Evolutionary conservation across 2,329 filamentous ascomycete species (phyloP).

Genomic region (Trichoderma sp.): DNA sequence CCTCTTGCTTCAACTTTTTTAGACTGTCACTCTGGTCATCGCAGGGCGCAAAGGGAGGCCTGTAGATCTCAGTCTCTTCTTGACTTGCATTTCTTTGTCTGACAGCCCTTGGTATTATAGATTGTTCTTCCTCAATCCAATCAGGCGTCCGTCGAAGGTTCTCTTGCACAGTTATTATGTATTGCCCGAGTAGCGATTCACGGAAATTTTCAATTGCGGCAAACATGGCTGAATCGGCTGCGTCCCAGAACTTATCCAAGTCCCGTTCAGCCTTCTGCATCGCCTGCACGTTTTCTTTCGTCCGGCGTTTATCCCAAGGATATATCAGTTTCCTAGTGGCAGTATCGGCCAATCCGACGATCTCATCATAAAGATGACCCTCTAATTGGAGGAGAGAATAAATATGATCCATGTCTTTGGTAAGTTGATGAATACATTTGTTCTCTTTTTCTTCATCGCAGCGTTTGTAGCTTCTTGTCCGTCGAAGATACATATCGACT

Average conservation of each 20-base stretch:
- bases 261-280: constrained; percentile 47
- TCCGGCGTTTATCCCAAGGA: constrained; percentile 45
- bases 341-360: constrained; percentile 32
- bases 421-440: not conserved
- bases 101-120: constrained; percentile 4
- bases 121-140: constrained; percentile 45
- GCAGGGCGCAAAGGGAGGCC: constrained; percentile 29
- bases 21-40: constrained; percentile 9
- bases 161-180: constrained; percentile 24
- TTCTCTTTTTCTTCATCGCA: constrained; percentile 23
- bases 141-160: constrained; percentile 47
- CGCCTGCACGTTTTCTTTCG: constrained; percentile 41
- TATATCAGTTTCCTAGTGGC: constrained; percentile 43
- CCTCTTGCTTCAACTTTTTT: not conserved
- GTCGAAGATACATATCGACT: constrained; percentile 47
- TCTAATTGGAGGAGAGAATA: not conserved
- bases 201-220: not conserved
- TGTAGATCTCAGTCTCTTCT: constrained; percentile 9
- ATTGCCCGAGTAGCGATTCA: not conserved
- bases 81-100: not conserved
- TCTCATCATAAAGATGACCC: not conserved
- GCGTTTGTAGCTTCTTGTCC: constrained; percentile 43
- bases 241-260: constrained; percentile 22
- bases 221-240: constrained; percentile 22
- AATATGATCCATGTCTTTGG: not conserved